These are phyloP conservation scores for Elongisporangium undulatum DNA, from an alignment of 352 stramenopile species.

Conservation along the genomic window DNA sequence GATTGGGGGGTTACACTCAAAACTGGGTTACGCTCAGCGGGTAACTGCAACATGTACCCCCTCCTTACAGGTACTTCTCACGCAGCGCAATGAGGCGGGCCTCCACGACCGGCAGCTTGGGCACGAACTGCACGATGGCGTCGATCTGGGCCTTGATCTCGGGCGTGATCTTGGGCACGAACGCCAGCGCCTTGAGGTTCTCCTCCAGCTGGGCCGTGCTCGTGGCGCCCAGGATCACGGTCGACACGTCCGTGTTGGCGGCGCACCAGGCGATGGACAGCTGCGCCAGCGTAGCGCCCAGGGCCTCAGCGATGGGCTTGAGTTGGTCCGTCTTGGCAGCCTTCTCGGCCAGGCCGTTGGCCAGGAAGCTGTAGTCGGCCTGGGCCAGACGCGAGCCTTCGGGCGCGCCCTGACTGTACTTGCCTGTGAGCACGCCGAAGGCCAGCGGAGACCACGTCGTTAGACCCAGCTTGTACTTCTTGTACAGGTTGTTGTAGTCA, in stretches of 20 bases:
- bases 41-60: too few relatives aligned
- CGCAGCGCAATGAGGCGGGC: too few relatives aligned
- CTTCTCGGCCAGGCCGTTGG: too few relatives aligned
- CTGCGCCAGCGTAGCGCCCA: constrained; percentile 14
- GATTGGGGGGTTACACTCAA: too few relatives aligned
- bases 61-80: too few relatives aligned
- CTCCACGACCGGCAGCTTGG: too few relatives aligned
- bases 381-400: constrained; percentile 19
- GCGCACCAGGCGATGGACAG: constrained; percentile 47
- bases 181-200: constrained; percentile 39
- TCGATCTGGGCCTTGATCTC: too few relatives aligned
- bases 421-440: constrained; percentile 34
- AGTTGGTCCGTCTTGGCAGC: constrained; percentile 13
- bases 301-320: constrained; percentile 11
- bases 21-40: too few relatives aligned
- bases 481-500: constrained; percentile 57
- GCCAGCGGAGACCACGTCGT: constrained; percentile 37
- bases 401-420: constrained; percentile 30
- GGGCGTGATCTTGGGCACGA: constrained; percentile 9
- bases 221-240: constrained; percentile 43
- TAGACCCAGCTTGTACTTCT: constrained; percentile 35
- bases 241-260: constrained; percentile 42
- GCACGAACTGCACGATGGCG: too few relatives aligned
- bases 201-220: constrained; percentile 44
- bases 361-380: too few relatives aligned